These are phyloP conservation scores for Arabidopsis thaliana DNA, from an alignment of 345 rosid species.

Conservation along the genomic window DNA sequence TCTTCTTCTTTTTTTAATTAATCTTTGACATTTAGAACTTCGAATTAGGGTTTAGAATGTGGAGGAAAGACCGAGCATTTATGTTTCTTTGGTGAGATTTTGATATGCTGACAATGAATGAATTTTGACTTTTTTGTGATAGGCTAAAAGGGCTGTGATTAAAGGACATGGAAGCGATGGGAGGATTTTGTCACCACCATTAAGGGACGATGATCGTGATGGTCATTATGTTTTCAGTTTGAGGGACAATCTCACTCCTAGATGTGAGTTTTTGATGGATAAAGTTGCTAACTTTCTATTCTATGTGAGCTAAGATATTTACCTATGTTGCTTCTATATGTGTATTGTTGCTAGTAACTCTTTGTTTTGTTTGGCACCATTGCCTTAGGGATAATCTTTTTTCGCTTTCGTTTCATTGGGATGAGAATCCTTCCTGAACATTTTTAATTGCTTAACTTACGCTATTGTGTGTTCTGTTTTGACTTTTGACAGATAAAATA, in stretches of 20 bases:
- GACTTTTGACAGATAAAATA: constrained; percentile 63
- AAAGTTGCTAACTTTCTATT: constrained; percentile 2
- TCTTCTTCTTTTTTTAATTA: background rate
- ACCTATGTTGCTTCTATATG: background rate
- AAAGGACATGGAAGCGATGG: constrained; percentile 45
- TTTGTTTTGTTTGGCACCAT: background rate
- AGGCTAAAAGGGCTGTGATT: constrained; percentile 54
- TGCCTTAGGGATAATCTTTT: constrained; percentile 3
- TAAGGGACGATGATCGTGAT: constrained; percentile 69
- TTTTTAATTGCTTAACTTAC: background rate
- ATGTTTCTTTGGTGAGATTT: background rate
- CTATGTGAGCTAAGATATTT: background rate
- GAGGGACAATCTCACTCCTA: constrained; percentile 76
- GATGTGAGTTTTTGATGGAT: constrained; percentile 59
- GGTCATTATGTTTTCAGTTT: constrained; percentile 72
- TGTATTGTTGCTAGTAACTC: constrained; percentile 6
- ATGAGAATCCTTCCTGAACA: background rate
- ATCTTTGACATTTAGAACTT: background rate
- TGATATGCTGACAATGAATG: constrained; percentile 43
- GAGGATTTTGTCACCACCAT: constrained; percentile 58
- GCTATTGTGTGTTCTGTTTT: constrained; percentile 1
- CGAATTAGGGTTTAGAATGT: constrained; percentile 34
- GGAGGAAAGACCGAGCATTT: constrained; percentile 6
- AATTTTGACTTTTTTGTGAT: background rate
- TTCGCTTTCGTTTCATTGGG: background rate